Conservation (phyloP, 352 stramenopile species). For the Peronospora farinosa region DNA sequence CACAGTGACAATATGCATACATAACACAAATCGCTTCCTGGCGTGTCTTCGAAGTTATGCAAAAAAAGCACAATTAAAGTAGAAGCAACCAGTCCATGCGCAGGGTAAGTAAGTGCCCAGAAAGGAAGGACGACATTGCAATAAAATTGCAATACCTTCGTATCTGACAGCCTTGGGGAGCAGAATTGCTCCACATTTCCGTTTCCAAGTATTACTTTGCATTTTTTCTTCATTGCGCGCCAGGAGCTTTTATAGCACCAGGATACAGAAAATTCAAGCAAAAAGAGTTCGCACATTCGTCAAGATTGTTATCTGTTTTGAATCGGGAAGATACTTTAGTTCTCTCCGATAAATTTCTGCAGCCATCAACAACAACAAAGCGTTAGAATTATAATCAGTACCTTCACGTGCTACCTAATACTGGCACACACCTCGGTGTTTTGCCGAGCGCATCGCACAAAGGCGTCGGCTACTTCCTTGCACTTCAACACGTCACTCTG, state of each 20-base stretch:
- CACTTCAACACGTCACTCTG: constrained; percentile 73
- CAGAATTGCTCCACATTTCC: not conserved
- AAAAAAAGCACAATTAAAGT: not conserved
- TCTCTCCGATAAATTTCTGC: constrained; percentile 68
- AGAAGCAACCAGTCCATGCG: not conserved
- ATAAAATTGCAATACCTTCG: not conserved
- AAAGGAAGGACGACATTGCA: not conserved
- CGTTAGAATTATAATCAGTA: not conserved
- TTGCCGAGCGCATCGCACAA: constrained; percentile 71
- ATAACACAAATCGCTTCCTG: not conserved
- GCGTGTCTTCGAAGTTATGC: no score
- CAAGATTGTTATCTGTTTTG: no score
- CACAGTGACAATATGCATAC: constrained; percentile 2
- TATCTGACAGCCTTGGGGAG: constrained; percentile 3
- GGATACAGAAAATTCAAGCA: no score
- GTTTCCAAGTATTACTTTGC: constrained; percentile 16
- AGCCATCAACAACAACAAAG: constrained; percentile 2
- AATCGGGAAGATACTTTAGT: constrained; percentile 22
- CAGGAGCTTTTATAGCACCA: not conserved
- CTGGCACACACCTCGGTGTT: constrained; percentile 56
- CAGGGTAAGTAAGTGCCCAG: not conserved
- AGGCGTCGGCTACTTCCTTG: constrained; percentile 83
- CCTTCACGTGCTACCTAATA: not conserved
- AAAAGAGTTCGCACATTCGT: no score
- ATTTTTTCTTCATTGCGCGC: constrained; percentile 8